phyloP scores from a whole-genome alignment of 176 grass and related monocot species.

The Elymus sibiricus region DNA sequence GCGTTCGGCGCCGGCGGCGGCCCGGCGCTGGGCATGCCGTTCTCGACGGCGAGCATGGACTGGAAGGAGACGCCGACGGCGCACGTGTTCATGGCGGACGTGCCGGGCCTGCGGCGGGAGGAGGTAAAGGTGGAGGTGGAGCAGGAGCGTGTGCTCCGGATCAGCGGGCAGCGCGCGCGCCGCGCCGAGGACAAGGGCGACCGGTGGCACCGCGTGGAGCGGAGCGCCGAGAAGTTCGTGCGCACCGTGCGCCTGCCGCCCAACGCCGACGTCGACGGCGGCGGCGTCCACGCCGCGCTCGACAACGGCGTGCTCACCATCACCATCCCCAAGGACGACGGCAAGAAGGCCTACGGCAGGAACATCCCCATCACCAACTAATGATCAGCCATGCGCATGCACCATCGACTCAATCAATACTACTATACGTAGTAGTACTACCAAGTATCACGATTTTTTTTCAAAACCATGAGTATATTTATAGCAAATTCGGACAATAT shows the following conservation, averaged over 20 bases:
- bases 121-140: constrained; percentile 78
- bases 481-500: no score
- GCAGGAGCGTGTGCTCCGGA: constrained; percentile 56
- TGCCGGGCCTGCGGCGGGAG: constrained; percentile 51
- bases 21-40: constrained; percentile 21
- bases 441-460: no score
- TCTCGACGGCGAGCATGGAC: constrained; percentile 61
- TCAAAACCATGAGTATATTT: no score
- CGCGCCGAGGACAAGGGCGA: constrained; percentile 48
- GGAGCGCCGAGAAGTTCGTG: constrained; percentile 45
- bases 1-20: background rate
- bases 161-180: constrained; percentile 51
- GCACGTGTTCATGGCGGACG: constrained; percentile 74
- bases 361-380: constrained; percentile 58
- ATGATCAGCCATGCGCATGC: background rate
- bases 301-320: constrained; percentile 65
- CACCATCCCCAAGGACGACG: constrained; percentile 58
- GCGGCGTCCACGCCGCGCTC: constrained; percentile 23
- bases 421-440: background rate
- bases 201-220: constrained; percentile 64
- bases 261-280: constrained; percentile 37
- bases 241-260: constrained; percentile 48
- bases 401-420: background rate
- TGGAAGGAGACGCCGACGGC: constrained; percentile 72
- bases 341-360: constrained; percentile 22